These are phyloP conservation scores for Cladosporium sp. DNA, from an alignment of 2,329 filamentous ascomycete species.

Conservation along the genomic window DNA sequence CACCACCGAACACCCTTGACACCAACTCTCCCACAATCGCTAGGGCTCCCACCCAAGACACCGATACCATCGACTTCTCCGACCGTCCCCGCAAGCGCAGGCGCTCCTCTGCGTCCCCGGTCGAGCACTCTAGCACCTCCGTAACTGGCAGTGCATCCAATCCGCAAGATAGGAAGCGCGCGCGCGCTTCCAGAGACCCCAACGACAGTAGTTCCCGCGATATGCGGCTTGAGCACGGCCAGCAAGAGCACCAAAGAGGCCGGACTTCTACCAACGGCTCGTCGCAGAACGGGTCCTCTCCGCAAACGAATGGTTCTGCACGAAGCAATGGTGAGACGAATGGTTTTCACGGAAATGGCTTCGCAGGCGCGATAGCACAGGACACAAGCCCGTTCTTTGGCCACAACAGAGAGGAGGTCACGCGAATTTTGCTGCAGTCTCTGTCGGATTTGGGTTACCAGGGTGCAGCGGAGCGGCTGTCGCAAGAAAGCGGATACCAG, in stretches of 20 bases:
- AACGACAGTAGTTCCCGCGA: slow-evolving; percentile 27
- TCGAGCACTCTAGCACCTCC: slow-evolving; percentile 21
- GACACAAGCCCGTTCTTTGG: slow-evolving; percentile 61
- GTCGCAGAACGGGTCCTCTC: slow-evolving; percentile 28
- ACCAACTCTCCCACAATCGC: slow-evolving; percentile 11
- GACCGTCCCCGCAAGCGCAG: slow-evolving; percentile 28
- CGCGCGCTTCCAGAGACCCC: slow-evolving; percentile 32
- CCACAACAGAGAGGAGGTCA: slow-evolving; percentile 88
- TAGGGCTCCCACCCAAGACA: slow-evolving; percentile 10
- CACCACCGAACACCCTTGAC: slow-evolving; percentile 13
- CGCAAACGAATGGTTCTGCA: slow-evolving; percentile 38
- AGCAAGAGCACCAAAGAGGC: slow-evolving; percentile 33
- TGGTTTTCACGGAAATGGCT: slow-evolving; percentile 37
- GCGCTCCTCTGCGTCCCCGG: slow-evolving; percentile 22
- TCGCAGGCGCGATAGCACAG: slow-evolving; percentile 18
- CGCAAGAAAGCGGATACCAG: slow-evolving; percentile 77
- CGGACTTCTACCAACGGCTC: slow-evolving; percentile 36
- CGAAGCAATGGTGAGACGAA: slow-evolving; percentile 34
- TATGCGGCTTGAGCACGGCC: slow-evolving; percentile 37
- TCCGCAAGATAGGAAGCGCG: slow-evolving; percentile 38
- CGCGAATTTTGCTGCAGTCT: slow-evolving; percentile 85
- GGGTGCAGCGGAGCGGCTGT: slow-evolving; percentile 67
- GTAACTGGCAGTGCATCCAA: slow-evolving; percentile 25
- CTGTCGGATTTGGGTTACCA: slow-evolving; percentile 84
- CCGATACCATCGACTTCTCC: slow-evolving; percentile 21